Base-by-base conservation (phyloP, 2,329 filamentous ascomycete species). In the Penicillium brevicompactum region DNA sequence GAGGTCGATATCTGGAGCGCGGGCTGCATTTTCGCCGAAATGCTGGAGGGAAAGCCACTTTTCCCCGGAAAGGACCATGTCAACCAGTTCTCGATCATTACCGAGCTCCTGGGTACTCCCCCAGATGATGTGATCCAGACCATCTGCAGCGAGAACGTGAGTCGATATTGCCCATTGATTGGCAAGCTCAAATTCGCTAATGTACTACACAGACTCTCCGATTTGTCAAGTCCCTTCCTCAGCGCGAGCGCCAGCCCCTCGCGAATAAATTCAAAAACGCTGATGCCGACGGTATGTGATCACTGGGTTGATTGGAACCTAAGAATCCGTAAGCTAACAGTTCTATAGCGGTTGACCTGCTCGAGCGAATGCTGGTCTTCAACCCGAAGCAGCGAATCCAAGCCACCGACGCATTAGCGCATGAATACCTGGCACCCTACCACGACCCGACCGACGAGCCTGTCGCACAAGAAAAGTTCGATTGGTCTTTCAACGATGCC, bases 1-100 rank as follows among this genome's bases (percentile, higher is more conserved):
- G 94, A 97, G 79, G 94, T 99, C 55, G 94, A 99, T 74, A 96
- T 99, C 73, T 99, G 94, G 94, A 97, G 94, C 74, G 93, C 93
- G 16, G 94, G 94, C 58, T 99, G 94, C 78, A 99, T 99, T 73
- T 97, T 99, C 68, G 94, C 94, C 41, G 94, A 99, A 79, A 99
- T 99, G 94, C 84, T 99, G 56, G 93, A 97, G 79, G 94, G 94
- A 72, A 97, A 97, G 80, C 94, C 94, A 31, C 80, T 99, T 21
- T 99, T 99, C 82, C 94, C 94, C 0, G 94, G 94, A 74, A 99
- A 99, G 80, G 94, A 99, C 72, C 94, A 99, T 73, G 94, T 99
- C 76, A 96, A 99, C 79, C 94, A 99, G 75, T 99, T 99, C 77
- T 97, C 92, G 64, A 99, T 99, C 80, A 99, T 99, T 74, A 99